These are phyloP conservation scores for Phytophthora sojae DNA, from an alignment of 352 stramenopile species.

Conservation along the genomic window DNA sequence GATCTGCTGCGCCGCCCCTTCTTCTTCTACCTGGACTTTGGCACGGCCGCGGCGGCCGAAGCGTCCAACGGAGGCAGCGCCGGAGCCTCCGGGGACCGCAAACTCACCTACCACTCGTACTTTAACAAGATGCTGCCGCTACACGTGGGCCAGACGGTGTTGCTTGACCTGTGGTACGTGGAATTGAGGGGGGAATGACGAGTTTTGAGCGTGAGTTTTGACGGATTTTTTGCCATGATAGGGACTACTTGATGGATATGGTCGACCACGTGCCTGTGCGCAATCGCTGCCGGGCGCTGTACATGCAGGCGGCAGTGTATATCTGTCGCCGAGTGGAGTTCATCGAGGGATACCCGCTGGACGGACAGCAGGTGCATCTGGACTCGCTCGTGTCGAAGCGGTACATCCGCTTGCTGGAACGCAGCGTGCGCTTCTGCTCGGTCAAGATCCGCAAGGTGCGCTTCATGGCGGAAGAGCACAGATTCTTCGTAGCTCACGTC, in stretches of 20 bases:
- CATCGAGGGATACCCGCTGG: conserved; percentile 68
- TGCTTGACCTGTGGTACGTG: conserved; percentile 79
- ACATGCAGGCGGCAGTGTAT: conserved; percentile 73
- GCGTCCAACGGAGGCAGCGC: conserved; percentile 33
- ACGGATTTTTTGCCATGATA: conserved; percentile 19
- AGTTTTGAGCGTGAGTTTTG: neutral
- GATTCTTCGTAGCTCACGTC: conserved; percentile 76
- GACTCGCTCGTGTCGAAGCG: conserved; percentile 62
- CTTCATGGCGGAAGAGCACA: conserved; percentile 77
- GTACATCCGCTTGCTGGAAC: conserved; percentile 66
- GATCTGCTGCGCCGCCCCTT: conserved; percentile 68
- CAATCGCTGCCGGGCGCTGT: conserved; percentile 74
- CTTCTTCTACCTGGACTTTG: conserved; percentile 85
- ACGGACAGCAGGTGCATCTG: conserved; percentile 60
- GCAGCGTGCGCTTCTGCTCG: conserved; percentile 65
- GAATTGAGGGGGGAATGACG: neutral
- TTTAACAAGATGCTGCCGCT: conserved; percentile 83
- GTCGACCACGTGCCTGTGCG: conserved; percentile 77
- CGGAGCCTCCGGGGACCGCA: conserved; percentile 45
- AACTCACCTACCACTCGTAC: conserved; percentile 65
- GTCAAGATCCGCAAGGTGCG: conserved; percentile 71
- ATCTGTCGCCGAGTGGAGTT: conserved; percentile 86
- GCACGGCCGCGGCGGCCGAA: conserved; percentile 35
- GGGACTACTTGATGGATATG: conserved; percentile 87
- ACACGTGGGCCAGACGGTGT: conserved; percentile 65